Evolutionary conservation across 805 yeast species (phyloP).

Genomic region (Wickerhamomyces rabaulensis): DNA sequence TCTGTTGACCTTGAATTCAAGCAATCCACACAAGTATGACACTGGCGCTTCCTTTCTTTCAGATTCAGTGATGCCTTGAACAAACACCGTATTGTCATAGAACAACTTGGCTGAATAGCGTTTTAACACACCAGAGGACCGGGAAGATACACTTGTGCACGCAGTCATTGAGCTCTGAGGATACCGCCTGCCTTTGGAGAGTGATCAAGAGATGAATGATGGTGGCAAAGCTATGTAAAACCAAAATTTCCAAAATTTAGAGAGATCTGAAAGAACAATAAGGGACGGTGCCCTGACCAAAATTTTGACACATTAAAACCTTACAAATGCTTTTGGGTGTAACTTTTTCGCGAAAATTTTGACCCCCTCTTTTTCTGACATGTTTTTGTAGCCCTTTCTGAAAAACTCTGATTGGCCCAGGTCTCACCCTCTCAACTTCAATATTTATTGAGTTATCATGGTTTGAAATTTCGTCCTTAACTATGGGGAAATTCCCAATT

Average conservation of each 20-base stretch:
- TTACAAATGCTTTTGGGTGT: too few species aligned
- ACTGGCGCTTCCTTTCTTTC: conserved; percentile 13
- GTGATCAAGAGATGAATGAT: too few species aligned
- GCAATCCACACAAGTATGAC: conserved; percentile 10
- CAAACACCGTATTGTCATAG: conserved; percentile 10
- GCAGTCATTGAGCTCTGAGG: neutral
- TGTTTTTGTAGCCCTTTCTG: too few species aligned
- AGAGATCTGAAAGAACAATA: neutral
- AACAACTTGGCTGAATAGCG: conserved; percentile 2
- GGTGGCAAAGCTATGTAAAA: neutral
- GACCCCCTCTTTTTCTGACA: too few species aligned
- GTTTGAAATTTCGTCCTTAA: too few species aligned
- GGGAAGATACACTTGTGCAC: neutral
- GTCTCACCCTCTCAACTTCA: too few species aligned
- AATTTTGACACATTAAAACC: too few species aligned
- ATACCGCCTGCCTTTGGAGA: neutral
- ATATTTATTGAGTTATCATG: too few species aligned
- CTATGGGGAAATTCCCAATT: too few species aligned
- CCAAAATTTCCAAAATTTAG: neutral
- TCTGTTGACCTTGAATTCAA: conserved; percentile 9
- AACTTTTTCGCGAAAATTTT: too few species aligned
- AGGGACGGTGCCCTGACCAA: neutral
- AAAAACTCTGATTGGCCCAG: too few species aligned
- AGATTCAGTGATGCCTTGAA: conserved; percentile 14
- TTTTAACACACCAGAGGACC: conserved; percentile 1